phyloP scores from a whole-genome alignment of 805 yeast species.

The Candida oleophila region DNA sequence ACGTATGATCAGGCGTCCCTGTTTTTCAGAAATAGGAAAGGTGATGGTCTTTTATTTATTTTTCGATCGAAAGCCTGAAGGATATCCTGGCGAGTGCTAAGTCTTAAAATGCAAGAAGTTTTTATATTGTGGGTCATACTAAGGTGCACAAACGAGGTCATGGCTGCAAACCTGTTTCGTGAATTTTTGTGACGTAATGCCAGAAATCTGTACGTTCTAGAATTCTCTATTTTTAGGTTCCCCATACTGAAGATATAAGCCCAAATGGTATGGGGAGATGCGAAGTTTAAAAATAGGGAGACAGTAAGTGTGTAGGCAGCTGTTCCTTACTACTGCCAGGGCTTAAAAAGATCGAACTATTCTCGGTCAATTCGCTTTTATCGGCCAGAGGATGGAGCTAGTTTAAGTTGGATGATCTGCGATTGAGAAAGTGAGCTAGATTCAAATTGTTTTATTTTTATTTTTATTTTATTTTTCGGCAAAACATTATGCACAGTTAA shows the following conservation, averaged over 20 bases:
- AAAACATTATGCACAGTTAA: too few species aligned
- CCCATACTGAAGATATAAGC: neutral
- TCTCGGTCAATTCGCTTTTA: too few species aligned
- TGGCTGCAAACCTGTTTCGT: conserved; percentile 3
- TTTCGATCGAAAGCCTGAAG: neutral
- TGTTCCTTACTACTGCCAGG: too few species aligned
- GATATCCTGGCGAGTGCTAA: neutral
- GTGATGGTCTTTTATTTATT: neutral
- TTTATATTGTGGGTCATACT: neutral
- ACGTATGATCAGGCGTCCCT: too few species aligned
- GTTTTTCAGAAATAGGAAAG: neutral
- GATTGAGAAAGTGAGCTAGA: too few species aligned
- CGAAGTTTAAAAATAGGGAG: neutral
- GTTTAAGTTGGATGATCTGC: too few species aligned
- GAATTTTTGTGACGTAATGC: neutral
- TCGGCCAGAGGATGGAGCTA: too few species aligned
- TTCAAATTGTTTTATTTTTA: too few species aligned
- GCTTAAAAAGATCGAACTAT: too few species aligned
- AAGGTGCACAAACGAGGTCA: neutral
- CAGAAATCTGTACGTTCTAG: neutral
- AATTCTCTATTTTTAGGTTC: neutral
- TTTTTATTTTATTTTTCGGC: too few species aligned
- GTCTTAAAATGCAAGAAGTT: neutral
- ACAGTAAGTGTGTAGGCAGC: neutral
- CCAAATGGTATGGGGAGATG: neutral